Base-by-base conservation (phyloP, 164 flowering plant species). In the Sedum album region DNA sequence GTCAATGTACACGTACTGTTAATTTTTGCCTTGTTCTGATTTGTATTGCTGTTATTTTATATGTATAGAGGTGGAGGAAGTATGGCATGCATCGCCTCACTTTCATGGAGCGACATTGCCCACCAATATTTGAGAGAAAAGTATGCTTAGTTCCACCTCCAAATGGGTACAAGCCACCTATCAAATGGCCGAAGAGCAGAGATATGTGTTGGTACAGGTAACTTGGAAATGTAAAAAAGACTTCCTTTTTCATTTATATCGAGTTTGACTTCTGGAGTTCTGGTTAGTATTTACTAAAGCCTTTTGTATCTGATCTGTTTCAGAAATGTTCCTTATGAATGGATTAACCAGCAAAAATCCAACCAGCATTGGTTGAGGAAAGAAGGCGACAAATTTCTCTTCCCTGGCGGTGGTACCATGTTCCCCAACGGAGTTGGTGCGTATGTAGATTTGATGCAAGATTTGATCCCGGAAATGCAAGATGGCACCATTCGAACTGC, bases 321-420 rank as follows among this genome's bases (percentile, higher is more conserved):
- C 86, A 94, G 97, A 75, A 94, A 94, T 80, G 98, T 94, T 49
- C 98, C 96, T 7, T 89, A 94, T 77, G 91, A 91, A 77, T 91
- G 97, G 97, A 94, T 94, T 49, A 94, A 94, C 86, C 88, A 83
- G 75, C 87, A 94, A 76, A 94, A 91, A 69, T 91, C 97, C 13
- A 88, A 94, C 75, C 97, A 94, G 71, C 76, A 94, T 69, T 94
- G 98, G 98, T 76, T 94, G 70, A 75, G 79, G 72, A 94, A 91
- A 77, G 82, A 87, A 78, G 98, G 95, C 41, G 97, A 91, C 60
- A 91, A 94, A 71, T 94, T 94, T 72, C 74, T 81, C 42, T 94
- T 94, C 72, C 98, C 98, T 66, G 98, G 98, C 66, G 98, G 98
- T 31, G 98, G 98, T 66, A 91, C 98, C 31, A 94, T 94, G 98